These are phyloP conservation scores for Alternaria arbusti DNA, from an alignment of 2,329 filamentous ascomycete genomes.

Conservation along the genomic window DNA sequence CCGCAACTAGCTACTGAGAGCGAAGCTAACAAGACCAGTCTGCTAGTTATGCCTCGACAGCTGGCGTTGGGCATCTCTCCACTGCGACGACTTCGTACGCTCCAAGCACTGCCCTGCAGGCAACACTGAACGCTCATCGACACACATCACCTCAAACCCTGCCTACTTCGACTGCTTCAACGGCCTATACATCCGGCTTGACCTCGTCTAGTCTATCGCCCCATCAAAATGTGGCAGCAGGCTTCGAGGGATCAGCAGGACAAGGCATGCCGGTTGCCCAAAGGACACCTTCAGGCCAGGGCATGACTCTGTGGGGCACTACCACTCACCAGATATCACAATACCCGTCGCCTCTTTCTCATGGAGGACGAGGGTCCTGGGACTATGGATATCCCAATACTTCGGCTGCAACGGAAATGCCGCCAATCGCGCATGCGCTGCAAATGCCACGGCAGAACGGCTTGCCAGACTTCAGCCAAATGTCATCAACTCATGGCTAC, in stretches of 20 bases:
- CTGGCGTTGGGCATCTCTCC: constrained; percentile 55
- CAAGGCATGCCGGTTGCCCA: constrained; percentile 43
- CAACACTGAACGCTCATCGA: constrained; percentile 56
- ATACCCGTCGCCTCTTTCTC: constrained; percentile 39
- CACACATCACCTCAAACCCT: constrained; percentile 58
- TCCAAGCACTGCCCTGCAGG: constrained; percentile 55
- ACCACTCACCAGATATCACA: constrained; percentile 41
- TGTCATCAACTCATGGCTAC: constrained; percentile 40
- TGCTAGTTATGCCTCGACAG: constrained; percentile 72
- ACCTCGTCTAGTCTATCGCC: constrained; percentile 55
- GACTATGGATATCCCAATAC: constrained; percentile 46
- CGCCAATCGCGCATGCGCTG: constrained; percentile 37
- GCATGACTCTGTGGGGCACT: constrained; percentile 46
- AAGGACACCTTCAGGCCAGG: constrained; percentile 40
- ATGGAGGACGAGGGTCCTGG: constrained; percentile 43
- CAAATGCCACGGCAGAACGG: constrained; percentile 43
- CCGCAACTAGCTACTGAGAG: constrained; percentile 22
- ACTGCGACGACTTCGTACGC: constrained; percentile 42
- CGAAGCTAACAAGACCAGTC: constrained; percentile 58
- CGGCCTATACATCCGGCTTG: constrained; percentile 52
- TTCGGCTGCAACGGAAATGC: constrained; percentile 32
- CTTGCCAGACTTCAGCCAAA: constrained; percentile 37
- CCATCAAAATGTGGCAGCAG: constrained; percentile 50
- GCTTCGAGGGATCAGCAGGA: constrained; percentile 47
- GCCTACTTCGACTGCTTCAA: constrained; percentile 52